Percentiles rank a stretch among this genome's conserved stretches.
These are phyloP conservation scores for Cutaneotrichosporon arboriforme DNA, from an alignment of 1,284 basidiomycete genomes.

Conservation along the genomic window DNA sequence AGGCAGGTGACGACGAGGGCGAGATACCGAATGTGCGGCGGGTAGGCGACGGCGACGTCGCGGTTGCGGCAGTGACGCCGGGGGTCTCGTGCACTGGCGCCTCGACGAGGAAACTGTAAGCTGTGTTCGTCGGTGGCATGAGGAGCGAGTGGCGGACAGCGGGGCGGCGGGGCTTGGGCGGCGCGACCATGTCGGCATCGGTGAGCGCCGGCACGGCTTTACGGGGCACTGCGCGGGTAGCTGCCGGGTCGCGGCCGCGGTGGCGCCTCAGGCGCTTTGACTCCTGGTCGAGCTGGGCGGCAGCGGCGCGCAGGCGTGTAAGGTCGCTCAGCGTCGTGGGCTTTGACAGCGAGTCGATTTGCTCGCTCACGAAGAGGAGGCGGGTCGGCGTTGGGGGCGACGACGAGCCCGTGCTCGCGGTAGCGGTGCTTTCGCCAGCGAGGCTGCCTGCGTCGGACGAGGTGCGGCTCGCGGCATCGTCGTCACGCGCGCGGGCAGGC, in stretches of 20 bases:
- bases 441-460: constrained; percentile 7
- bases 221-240: constrained; percentile 19
- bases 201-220: constrained; percentile 27
- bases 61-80: not conserved
- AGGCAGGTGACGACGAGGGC: not conserved
- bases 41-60: not conserved
- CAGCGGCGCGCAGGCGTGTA: constrained; percentile 20
- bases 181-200: constrained; percentile 10
- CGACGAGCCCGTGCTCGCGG: constrained; percentile 2
- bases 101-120: not conserved
- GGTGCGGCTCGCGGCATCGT: not conserved
- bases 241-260: constrained; percentile 10
- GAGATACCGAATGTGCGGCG: not conserved
- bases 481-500: not conserved
- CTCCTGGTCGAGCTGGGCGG: constrained; percentile 25
- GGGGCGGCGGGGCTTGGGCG: constrained; percentile 6
- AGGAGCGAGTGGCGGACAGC: constrained; percentile 11
- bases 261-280: constrained; percentile 15
- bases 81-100: not conserved
- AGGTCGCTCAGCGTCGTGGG: constrained; percentile 27
- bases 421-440: constrained; percentile 10
- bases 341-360: constrained; percentile 21
- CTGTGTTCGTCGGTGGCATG: not conserved
- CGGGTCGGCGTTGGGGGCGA: constrained; percentile 14
- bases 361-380: constrained; percentile 22